These are phyloP conservation scores for Candida caryicola DNA, from an alignment of 805 yeast species.

Conservation along the genomic window DNA sequence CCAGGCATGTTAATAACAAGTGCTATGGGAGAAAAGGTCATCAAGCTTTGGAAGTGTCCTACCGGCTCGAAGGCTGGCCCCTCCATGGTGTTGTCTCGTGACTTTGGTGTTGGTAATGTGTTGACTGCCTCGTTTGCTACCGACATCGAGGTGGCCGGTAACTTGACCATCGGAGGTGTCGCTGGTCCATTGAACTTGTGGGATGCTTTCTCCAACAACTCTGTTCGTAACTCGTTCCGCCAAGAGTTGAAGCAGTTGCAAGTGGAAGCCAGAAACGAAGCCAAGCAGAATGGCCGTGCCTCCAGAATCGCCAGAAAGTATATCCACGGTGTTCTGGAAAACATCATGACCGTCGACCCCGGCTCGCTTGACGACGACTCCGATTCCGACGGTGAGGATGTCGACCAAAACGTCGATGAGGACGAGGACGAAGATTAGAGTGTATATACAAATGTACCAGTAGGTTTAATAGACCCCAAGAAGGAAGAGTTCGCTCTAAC, in stretches of 20 bases:
- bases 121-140: constrained; percentile 79
- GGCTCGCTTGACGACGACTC: constrained; percentile 55
- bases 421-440: constrained; percentile 15
- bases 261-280: constrained; percentile 54
- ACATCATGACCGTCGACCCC: constrained; percentile 60
- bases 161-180: constrained; percentile 84
- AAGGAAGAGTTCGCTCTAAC: too few relatives aligned
- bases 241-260: constrained; percentile 56
- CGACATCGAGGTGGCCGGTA: constrained; percentile 83
- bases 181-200: constrained; percentile 82
- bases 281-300: constrained; percentile 52
- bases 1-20: constrained; percentile 79
- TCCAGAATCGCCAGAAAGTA: constrained; percentile 79
- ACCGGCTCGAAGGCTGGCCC: constrained; percentile 48
- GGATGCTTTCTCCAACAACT: constrained; percentile 82
- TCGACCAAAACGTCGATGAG: constrained; percentile 35
- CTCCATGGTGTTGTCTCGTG: constrained; percentile 85
- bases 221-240: constrained; percentile 70
- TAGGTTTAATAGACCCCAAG: too few relatives aligned
- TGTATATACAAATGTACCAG: constrained; percentile 8
- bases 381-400: constrained; percentile 55
- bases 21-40: constrained; percentile 84
- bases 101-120: constrained; percentile 92
- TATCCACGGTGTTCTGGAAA: constrained; percentile 46
- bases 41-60: constrained; percentile 85